Evolutionary conservation across 1,139 yeast species (phyloP).

Genomic region (Yamadazyma diddensiae): DNA sequence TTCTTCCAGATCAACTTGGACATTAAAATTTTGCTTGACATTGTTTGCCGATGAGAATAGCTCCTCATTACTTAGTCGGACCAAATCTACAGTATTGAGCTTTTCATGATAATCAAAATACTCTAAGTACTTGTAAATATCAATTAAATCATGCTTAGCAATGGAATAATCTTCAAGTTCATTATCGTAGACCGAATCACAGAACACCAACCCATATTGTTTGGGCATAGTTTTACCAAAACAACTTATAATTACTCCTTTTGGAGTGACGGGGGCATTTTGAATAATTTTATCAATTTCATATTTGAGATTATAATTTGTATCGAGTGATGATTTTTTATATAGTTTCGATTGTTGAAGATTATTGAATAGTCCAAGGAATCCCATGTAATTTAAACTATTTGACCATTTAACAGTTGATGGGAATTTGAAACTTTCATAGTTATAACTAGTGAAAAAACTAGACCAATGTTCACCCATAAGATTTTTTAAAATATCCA

Average conservation of each 20-base stretch:
- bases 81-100: slow-evolving; percentile 19
- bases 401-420: slow-evolving; percentile 36
- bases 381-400: slow-evolving; percentile 34
- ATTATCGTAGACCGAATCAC: slow-evolving; percentile 13
- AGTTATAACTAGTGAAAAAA: slow-evolving; percentile 27
- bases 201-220: slow-evolving; percentile 31
- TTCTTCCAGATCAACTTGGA: slow-evolving; percentile 9
- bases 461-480: slow-evolving; percentile 30
- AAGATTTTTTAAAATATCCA: slow-evolving; percentile 16
- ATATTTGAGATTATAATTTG: slow-evolving; percentile 15
- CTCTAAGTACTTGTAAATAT: slow-evolving; percentile 34
- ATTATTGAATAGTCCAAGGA: slow-evolving; percentile 29
- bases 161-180: slow-evolving; percentile 8
- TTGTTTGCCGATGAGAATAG: slow-evolving; percentile 19
- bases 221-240: slow-evolving; percentile 26
- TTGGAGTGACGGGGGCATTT: background rate
- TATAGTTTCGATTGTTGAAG: slow-evolving; percentile 9
- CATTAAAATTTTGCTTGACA: slow-evolving; percentile 13
- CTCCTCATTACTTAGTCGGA: slow-evolving; percentile 16
- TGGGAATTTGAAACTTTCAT: slow-evolving; percentile 21
- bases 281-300: slow-evolving; percentile 20
- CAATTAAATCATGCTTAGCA: slow-evolving; percentile 18
- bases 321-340: slow-evolving; percentile 30
- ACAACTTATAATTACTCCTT: slow-evolving; percentile 22
- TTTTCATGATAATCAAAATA: slow-evolving; percentile 31